Evolutionary conservation across 2,329 filamentous ascomycete species (phyloP), one percentile per base, ranked within the genome.

Genomic region (Penicillium sp.): DNA sequence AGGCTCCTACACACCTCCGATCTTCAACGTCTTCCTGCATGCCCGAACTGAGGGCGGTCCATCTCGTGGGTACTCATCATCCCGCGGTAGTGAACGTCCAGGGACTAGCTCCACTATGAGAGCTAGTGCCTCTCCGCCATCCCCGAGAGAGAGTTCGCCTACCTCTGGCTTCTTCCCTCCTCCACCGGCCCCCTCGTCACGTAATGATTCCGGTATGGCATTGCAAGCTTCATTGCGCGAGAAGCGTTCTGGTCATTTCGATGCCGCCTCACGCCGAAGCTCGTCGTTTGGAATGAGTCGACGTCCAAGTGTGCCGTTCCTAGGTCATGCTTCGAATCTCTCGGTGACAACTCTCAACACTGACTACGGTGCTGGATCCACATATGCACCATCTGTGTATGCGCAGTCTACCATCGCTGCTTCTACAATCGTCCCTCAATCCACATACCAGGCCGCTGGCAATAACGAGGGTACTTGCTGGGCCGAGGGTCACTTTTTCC

Each of bases 211-310:
- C 5, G 93, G 91, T 1, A 96, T 94, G 74, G 90, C 91, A 36
- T 80, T 96, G 55, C 88, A 93, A 61, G 86, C 90, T 19, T 96
- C 91, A 5, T 80, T 99, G 57, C 87, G 92, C 33, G 94, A 97
- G 77, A 99, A 97, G 79, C 86, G 93, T 51, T 97, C 94, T 3
- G 93, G 90, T 1, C 91, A 97, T 72, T 96, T 97, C 66, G 90
- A 94, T 68, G 86, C 89, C 56, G 76, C 81, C 63, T 89, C 89
- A n/a, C 86, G 93, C 59, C 86, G 93, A 64, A 97, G 93, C 78
- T 96, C 93, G n/a, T 96, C 93, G 1, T 96, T 96, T 75, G 90
- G 89, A 31, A 81, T 93, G 70, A 90, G 83, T 48, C 79, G 83
- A 66, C 79, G 78, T 42, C 88, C 89, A 6, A 90, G 85, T 71